phyloP scores from a whole-genome alignment of 2,329 filamentous ascomycete species.

The Ophiostoma sp. region DNA sequence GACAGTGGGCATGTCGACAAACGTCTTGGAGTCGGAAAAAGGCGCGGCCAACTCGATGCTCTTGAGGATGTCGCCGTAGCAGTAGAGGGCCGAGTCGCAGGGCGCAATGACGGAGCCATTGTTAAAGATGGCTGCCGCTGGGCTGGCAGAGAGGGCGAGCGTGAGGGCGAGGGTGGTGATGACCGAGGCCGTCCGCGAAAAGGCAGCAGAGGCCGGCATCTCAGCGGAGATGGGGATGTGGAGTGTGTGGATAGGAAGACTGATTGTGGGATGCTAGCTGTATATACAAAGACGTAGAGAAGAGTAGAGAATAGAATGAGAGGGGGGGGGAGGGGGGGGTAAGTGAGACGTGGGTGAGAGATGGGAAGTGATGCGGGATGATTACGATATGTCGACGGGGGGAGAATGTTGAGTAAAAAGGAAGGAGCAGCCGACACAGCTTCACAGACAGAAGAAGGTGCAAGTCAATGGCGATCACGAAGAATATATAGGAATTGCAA shows the following conservation, averaged over 20 bases:
- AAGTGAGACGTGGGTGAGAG: neutral
- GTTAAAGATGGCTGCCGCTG: conserved; percentile 47
- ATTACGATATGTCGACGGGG: conserved; percentile 2
- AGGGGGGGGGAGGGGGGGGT: too few species aligned
- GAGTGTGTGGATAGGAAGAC: neutral
- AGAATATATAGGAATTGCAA: neutral
- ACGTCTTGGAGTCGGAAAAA: conserved; percentile 64
- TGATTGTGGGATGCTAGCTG: neutral
- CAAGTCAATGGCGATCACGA: neutral
- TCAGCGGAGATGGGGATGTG: neutral
- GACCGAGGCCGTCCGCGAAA: conserved; percentile 20
- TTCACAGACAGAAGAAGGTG: neutral
- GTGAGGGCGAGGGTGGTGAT: conserved; percentile 27
- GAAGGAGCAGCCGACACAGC: conserved; percentile 1
- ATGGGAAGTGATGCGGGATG: neutral
- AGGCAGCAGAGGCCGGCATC: conserved; percentile 18
- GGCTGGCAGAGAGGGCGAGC: conserved; percentile 22
- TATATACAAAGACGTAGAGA: neutral
- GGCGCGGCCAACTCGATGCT: conserved; percentile 59
- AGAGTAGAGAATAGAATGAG: neutral
- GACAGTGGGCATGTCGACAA: conserved; percentile 64
- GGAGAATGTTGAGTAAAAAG: neutral
- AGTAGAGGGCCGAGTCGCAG: conserved; percentile 64
- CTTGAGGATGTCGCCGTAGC: conserved; percentile 58
- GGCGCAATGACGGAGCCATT: conserved; percentile 58